These are phyloP conservation scores for Hyphopichia fennica DNA, from an alignment of 1,139 yeast genomes.

Conservation along the genomic window DNA sequence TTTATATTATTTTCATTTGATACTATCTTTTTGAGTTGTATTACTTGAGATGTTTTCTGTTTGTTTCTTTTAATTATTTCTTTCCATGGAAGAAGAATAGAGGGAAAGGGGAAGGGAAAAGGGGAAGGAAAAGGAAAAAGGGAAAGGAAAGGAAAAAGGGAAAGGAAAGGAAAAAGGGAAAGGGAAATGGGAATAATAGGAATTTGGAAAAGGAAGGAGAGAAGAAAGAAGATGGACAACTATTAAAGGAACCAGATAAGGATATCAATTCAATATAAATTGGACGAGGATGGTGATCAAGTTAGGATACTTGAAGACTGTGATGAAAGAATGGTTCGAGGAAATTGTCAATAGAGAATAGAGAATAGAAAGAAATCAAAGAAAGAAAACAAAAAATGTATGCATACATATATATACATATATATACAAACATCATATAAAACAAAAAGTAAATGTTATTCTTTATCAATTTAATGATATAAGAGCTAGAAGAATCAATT, in stretches of 20 bases:
- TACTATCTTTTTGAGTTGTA: background rate
- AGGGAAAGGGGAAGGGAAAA: slow-evolving; percentile 3
- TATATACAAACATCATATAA: too few species aligned
- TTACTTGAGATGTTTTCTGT: too few species aligned
- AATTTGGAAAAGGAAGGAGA: slow-evolving; percentile 1
- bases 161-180: slow-evolving; percentile 2
- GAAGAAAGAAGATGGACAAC: slow-evolving; percentile 4
- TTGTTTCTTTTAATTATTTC: background rate
- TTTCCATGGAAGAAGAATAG: slow-evolving; percentile 7
- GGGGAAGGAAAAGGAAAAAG: slow-evolving; percentile 4
- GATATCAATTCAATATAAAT: too few species aligned
- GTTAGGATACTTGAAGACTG: background rate
- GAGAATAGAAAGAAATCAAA: background rate
- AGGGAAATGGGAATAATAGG: slow-evolving; percentile 3
- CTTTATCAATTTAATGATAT: background rate
- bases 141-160: slow-evolving; percentile 7
- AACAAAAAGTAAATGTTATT: too few species aligned
- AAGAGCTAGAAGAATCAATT: background rate
- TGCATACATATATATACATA: too few species aligned
- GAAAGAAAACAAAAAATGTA: too few species aligned
- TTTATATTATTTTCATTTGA: background rate
- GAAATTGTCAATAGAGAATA: slow-evolving; percentile 1
- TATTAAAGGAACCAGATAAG: slow-evolving; percentile 2
- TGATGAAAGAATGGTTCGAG: slow-evolving; percentile 1
- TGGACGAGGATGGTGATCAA: slow-evolving; percentile 1